These are phyloP conservation scores for Gaeumannomyces sp. DNA, from an alignment of 2,329 filamentous ascomycete species.

Conservation along the genomic window DNA sequence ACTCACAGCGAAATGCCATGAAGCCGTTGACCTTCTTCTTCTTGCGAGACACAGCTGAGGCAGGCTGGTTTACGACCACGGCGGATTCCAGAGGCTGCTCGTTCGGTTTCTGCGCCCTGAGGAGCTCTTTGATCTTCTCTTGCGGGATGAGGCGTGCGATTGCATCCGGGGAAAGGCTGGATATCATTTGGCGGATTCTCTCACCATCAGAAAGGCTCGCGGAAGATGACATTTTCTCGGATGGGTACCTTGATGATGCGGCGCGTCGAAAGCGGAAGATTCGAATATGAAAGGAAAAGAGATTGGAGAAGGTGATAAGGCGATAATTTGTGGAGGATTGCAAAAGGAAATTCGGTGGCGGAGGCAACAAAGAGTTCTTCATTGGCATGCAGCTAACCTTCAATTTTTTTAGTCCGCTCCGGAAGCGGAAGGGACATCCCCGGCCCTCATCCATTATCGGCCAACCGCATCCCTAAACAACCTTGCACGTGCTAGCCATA, in stretches of 20 bases:
- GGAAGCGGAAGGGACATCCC: too few relatives aligned
- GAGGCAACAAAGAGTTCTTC: constrained; percentile 10
- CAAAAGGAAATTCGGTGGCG: not conserved
- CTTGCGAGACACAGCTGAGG: not conserved
- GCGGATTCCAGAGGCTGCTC: not conserved
- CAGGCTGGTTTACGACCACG: not conserved
- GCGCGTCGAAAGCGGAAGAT: too few relatives aligned
- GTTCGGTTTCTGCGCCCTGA: not conserved
- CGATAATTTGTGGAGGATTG: not conserved
- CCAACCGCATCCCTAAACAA: too few relatives aligned
- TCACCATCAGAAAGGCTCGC: not conserved
- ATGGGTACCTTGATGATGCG: not conserved
- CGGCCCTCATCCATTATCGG: too few relatives aligned
- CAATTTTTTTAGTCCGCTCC: too few relatives aligned
- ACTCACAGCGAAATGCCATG: constrained; percentile 9
- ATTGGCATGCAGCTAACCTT: not conserved
- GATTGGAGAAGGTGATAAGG: not conserved
- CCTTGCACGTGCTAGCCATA: too few relatives aligned
- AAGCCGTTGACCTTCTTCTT: constrained; percentile 9
- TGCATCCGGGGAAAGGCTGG: constrained; percentile 4
- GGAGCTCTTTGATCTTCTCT: not conserved
- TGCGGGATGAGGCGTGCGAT: constrained; percentile 8
- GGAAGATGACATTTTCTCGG: constrained; percentile 2
- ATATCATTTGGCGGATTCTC: constrained; percentile 2
- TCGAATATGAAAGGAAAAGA: not conserved